Conservation (phyloP, 2,329 filamentous ascomycete species). For the Escovopsis weberi region DNA sequence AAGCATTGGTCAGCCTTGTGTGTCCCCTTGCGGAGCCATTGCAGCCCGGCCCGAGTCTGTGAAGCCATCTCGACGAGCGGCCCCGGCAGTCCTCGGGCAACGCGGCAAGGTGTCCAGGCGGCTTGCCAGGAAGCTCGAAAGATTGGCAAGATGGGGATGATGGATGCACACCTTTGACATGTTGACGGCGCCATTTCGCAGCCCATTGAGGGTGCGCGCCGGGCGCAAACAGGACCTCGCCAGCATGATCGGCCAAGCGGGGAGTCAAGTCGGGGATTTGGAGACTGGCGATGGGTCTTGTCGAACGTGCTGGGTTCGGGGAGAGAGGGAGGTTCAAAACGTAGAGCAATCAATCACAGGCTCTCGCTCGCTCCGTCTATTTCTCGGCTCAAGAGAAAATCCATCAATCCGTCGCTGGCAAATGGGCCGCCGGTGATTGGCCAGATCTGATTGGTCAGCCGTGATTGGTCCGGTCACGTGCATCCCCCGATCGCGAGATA, state of each 20-base stretch:
- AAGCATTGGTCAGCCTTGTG: constrained; percentile 22
- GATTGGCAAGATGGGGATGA: no score
- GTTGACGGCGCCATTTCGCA: constrained; percentile 57
- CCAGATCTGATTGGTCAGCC: constrained; percentile 18
- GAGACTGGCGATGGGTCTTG: constrained; percentile 18
- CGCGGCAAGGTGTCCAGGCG: no score
- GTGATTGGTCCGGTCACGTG: no score
- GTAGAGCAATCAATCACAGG: constrained; percentile 14
- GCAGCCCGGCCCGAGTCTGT: constrained; percentile 10
- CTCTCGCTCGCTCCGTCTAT: no score
- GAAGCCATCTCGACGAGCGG: neutral
- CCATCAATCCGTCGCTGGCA: constrained; percentile 28
- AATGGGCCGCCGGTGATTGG: constrained; percentile 30
- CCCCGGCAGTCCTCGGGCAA: no score
- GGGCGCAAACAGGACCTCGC: constrained; percentile 82
- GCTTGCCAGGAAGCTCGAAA: no score
- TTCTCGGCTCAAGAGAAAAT: constrained; percentile 20
- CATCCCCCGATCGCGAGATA: neutral
- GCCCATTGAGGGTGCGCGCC: constrained; percentile 69
- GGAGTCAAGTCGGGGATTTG: constrained; percentile 20
- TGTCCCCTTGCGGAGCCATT: constrained; percentile 14
- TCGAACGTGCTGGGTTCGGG: constrained; percentile 22
- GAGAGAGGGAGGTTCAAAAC: constrained; percentile 17
- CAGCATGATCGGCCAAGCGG: constrained; percentile 59
- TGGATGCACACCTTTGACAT: constrained; percentile 53